Conservation (phyloP, 2,329 filamentous ascomycete species). For the Nigrospora sphaerica region DNA sequence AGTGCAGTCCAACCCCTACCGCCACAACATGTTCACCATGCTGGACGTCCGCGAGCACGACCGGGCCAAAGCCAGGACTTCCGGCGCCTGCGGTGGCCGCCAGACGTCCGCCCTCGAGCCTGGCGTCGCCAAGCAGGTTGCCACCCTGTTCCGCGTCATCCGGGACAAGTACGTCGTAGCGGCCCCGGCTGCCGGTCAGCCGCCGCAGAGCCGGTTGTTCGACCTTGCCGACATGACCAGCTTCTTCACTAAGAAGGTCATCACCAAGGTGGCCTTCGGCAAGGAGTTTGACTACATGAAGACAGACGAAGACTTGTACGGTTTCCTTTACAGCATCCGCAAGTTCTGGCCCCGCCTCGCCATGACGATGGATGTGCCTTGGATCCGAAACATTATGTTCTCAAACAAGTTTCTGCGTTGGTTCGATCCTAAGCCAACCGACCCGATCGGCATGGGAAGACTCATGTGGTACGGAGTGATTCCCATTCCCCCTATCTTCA, state of each 20-base stretch:
- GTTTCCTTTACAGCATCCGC: constrained; percentile 8
- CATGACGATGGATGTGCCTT: constrained; percentile 12
- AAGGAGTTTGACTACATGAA: constrained; percentile 15
- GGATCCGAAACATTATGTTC: constrained; percentile 10
- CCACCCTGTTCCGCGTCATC: constrained; percentile 8
- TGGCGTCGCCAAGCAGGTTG: constrained; percentile 9
- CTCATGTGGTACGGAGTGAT: constrained; percentile 4
- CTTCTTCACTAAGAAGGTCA: constrained; percentile 15
- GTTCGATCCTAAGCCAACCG: constrained; percentile 14
- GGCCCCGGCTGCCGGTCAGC: neutral
- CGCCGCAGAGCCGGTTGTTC: constrained; percentile 3
- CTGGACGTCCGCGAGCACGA: constrained; percentile 10
- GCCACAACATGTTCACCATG: constrained; percentile 8
- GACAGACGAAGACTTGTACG: constrained; percentile 12
- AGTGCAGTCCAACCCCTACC: constrained; percentile 10
- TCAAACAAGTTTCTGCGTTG: constrained; percentile 8
- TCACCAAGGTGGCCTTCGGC: constrained; percentile 17
- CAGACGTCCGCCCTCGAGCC: constrained; percentile 10
- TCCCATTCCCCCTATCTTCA: neutral
- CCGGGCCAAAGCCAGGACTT: constrained; percentile 10
- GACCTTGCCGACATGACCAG: constrained; percentile 5
- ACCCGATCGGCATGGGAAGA: constrained; percentile 12
- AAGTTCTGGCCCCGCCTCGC: constrained; percentile 7
- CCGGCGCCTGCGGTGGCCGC: constrained; percentile 12
- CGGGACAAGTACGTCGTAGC: constrained; percentile 9